Evolutionary conservation across 2,329 filamentous ascomycete species (phyloP), one percentile per base, ranked within the genome.

Genomic region (Trichophyton schoenleinii): DNA sequence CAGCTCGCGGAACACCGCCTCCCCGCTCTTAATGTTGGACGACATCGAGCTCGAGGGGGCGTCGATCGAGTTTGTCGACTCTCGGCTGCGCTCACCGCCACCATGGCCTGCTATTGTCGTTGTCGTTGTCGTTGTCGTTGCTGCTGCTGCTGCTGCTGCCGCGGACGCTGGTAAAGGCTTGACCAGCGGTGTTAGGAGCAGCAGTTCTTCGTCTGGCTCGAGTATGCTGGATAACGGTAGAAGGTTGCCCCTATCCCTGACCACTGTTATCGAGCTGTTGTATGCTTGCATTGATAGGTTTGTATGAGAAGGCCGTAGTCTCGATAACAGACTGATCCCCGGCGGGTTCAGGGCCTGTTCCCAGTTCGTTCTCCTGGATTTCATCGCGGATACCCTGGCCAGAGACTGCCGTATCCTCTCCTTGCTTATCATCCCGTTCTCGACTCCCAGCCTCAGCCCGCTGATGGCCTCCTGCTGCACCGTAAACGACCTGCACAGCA

Each of bases 381-480:
- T 99, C 73, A 97, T 81, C 15, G 82, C 79, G 11, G 96, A 78
- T 1, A 96, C 87, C 58, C 92, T 82, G 63, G 82, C 82, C 2
- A 96, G 76, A 0, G 94, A 97, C 34, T 87, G 85, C 68, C 87
- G 85, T 44, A 97, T 87, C 28, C 91, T 82, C 28, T 88, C 82
- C 68, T 85, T 87, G 1, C 88, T 86, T 58, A 97, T 90, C 72
- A 95, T 95, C 8, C 87, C 88, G 70, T 94, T 96, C 66, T 96
- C 90, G 36, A 96, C 83, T 0, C 91, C 91, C 8, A 95, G 80
- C 70, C 94, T 95, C 57, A 97, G 79, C 0, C 91, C 92, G 41
- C 87, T 88, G 69, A 99, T 89, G 6, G 91, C 92, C 74, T 97
- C 92, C 65, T 94, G 84, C 72, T 97, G 91, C 20, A 92, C 87